Evolutionary conservation across 768 basidiomycete species (phyloP).

Genomic region (Harrya chromipes): DNA sequence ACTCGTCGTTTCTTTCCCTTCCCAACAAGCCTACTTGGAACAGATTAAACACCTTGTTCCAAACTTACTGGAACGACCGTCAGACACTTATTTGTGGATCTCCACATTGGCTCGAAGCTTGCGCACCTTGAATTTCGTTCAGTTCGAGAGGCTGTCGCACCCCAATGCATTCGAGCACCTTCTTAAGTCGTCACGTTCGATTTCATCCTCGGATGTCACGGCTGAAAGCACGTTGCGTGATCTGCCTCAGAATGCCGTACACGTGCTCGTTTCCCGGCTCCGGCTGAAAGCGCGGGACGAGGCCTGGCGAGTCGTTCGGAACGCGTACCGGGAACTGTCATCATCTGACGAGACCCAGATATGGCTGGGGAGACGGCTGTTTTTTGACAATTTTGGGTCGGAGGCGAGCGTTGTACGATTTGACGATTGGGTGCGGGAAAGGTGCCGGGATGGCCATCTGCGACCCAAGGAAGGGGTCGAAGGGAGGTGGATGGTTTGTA

Average conservation of each 20-base stretch:
- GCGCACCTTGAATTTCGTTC: slow-evolving; percentile 52
- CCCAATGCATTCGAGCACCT: slow-evolving; percentile 25
- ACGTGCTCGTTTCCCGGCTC: slow-evolving; percentile 43
- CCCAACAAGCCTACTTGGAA: slow-evolving; percentile 50
- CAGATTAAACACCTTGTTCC: slow-evolving; percentile 22
- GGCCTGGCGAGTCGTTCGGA: slow-evolving; percentile 59
- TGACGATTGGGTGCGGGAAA: slow-evolving; percentile 53
- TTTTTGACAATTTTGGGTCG: slow-evolving; percentile 37
- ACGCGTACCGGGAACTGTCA: slow-evolving; percentile 60
- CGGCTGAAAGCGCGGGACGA: slow-evolving; percentile 49
- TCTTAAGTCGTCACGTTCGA: slow-evolving; percentile 8
- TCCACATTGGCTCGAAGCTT: slow-evolving; percentile 47
- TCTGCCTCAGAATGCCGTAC: slow-evolving; percentile 42
- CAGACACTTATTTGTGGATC: slow-evolving; percentile 49
- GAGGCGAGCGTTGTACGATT: slow-evolving; percentile 29
- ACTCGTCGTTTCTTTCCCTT: slow-evolving; percentile 58
- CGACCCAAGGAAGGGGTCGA: slow-evolving; percentile 54
- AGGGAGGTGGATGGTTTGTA: slow-evolving; percentile 62
- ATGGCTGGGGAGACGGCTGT: slow-evolving; percentile 52
- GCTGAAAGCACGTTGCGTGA: slow-evolving; percentile 5
- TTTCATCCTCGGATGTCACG: slow-evolving; percentile 1
- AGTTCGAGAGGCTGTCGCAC: slow-evolving; percentile 45
- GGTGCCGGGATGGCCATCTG: slow-evolving; percentile 43
- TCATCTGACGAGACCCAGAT: slow-evolving; percentile 35
- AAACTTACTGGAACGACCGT: slow-evolving; percentile 36